A percentile compares a stretch with the other conserved stretches of the same genome.
These are phyloP conservation scores for Thymus quinquecostatus DNA, from an alignment of 257 asterid species.

Conservation along the genomic window DNA sequence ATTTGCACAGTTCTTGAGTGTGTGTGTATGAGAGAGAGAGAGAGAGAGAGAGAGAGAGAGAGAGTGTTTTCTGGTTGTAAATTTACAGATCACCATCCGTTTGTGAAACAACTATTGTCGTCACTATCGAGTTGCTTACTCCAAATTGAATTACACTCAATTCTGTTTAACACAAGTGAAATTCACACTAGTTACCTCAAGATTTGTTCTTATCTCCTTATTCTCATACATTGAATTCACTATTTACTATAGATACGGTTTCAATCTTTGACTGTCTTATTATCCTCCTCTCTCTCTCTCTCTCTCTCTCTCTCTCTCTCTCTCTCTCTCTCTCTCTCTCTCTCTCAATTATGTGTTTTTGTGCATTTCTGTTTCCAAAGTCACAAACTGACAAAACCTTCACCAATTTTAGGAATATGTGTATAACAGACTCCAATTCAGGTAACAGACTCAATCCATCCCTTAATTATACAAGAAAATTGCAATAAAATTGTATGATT, in stretches of 20 bases:
- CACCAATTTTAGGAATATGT: conserved; percentile 78
- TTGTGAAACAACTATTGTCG: neutral
- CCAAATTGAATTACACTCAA: conserved; percentile 2
- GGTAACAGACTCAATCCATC: conserved; percentile 45
- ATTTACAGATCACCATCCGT: neutral
- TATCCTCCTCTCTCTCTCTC: conserved; percentile 1
- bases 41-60: conserved; percentile 29
- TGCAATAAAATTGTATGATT: neutral
- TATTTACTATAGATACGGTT: neutral
- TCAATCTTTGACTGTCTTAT: neutral
- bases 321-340: neutral
- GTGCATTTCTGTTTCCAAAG: neutral
- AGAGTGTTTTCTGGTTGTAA: neutral
- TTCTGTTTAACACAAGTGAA: conserved; percentile 19
- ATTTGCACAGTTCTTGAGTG: conserved; percentile 20
- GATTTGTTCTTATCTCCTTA: conserved; percentile 2
- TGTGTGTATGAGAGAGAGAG: conserved; percentile 1
- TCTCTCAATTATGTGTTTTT: neutral
- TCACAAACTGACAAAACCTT: conserved; percentile 11
- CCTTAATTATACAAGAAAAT: conserved; percentile 7
- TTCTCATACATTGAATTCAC: neutral
- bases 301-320: conserved; percentile 14
- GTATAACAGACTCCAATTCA: conserved; percentile 91
- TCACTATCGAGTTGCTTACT: neutral
- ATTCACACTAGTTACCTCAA: neutral